Evolutionary conservation across 208 protist species (phyloP), one percentile per base, ranked within the genome.

Genomic region (Acanthamoeba culbertsoni): DNA sequence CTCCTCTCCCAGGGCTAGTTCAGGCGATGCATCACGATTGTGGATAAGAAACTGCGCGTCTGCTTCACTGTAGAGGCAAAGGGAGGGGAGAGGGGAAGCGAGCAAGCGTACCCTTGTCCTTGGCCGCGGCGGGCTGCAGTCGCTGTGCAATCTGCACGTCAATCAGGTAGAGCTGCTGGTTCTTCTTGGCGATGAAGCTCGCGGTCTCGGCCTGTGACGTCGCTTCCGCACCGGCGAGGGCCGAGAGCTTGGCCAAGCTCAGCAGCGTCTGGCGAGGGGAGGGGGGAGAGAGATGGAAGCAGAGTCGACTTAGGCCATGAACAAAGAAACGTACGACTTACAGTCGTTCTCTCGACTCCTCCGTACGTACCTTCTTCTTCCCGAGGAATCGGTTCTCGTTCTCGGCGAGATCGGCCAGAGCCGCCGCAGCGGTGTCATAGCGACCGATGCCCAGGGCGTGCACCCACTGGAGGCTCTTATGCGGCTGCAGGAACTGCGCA

Each of bases 331-430:
- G n/a, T n/a, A n/a, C n/a, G n/a, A n/a, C n/a, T n/a, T n/a, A n/a
- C n/a, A n/a, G n/a, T n/a, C n/a, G n/a, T n/a, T n/a, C n/a, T n/a
- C n/a, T n/a, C n/a, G n/a, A n/a, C n/a, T n/a, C n/a, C n/a, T n/a
- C n/a, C n/a, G n/a, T n/a, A n/a, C n/a, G n/a, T n/a, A 77, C 65
- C 65, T 77, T 77, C 23, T 77, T 77, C 65, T 45, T 40, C 23
- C 65, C 65, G 40, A 77, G 37, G 31, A 40, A 45, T 14, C 65
- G 65, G 23, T 14, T 45, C 40, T 77, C 65, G 23, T 77, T 16
- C 14, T 77, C 65, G n/a, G 65, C 65, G 12, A 77, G 65, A 28
- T 77, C 37, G 1, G 37, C 23, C 65, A 77, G n/a, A 26, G 40
- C 65, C 40, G 31, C 26, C 10, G 65, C 65, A 14, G 37, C 40